Percentiles rank a stretch among this genome's conserved stretches.
Evolutionary conservation across 805 yeast genomes (phyloP).

Genomic region (Candida pseudoglaebosa): DNA sequence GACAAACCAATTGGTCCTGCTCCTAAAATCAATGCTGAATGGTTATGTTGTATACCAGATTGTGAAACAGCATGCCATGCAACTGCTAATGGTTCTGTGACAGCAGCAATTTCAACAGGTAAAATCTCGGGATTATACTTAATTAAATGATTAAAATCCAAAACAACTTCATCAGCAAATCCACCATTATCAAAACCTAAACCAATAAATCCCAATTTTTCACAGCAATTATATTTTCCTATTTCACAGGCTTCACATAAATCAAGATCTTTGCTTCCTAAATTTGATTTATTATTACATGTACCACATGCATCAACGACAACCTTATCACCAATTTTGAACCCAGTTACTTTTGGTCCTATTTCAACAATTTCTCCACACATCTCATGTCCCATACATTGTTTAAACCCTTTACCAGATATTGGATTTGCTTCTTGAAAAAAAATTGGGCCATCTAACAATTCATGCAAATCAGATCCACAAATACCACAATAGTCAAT

Average conservation of each 20-base stretch:
- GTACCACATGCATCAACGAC: conserved; percentile 61
- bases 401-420: conserved; percentile 33
- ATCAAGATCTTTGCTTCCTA: conserved; percentile 15
- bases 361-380: conserved; percentile 56
- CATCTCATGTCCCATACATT: conserved; percentile 61
- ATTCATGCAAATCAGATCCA: conserved; percentile 60
- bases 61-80: conserved; percentile 57
- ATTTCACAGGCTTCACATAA: conserved; percentile 46
- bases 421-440: conserved; percentile 47
- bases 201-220: conserved; percentile 46
- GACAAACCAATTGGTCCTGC: conserved; percentile 65
- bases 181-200: conserved; percentile 58
- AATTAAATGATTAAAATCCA: conserved; percentile 35
- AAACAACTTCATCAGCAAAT: conserved; percentile 46
- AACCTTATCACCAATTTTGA: conserved; percentile 61
- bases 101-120: conserved; percentile 45
- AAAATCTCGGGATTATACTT: conserved; percentile 37
- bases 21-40: conserved; percentile 51
- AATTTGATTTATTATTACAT: conserved; percentile 43
- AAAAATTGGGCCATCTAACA: conserved; percentile 55
- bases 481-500: conserved; percentile 63
- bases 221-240: conserved; percentile 53
- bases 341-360: conserved; percentile 52
- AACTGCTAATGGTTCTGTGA: conserved; percentile 56
- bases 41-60: conserved; percentile 36